phyloP scores from a whole-genome alignment of 805 yeast genomes.

The Candida stauntonica region DNA sequence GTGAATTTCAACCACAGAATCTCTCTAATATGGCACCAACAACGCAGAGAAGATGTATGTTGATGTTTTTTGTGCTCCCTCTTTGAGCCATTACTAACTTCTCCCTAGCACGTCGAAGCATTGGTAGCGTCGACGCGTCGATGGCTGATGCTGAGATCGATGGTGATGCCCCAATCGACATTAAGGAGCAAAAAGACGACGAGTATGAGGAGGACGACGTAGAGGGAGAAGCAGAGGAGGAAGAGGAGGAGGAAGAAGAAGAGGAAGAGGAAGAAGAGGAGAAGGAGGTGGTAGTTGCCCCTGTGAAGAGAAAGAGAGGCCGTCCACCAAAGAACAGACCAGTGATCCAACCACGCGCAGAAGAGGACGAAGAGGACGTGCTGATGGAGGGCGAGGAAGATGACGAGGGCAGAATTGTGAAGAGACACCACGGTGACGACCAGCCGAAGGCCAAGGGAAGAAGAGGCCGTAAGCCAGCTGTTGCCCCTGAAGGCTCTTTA shows the following conservation, averaged over 20 bases:
- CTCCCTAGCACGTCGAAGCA: constrained; percentile 1
- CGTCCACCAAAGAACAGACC: constrained; percentile 17
- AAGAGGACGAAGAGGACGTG: constrained; percentile 23
- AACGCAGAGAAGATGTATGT: neutral
- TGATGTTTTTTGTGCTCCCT: neutral
- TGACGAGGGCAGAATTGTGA: constrained; percentile 19
- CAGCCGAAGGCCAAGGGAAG: constrained; percentile 29
- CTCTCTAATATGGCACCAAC: too few relatives aligned
- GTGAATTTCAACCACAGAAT: too few relatives aligned
- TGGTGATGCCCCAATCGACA: constrained; percentile 3
- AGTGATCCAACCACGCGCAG: constrained; percentile 19
- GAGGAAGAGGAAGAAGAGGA: constrained; percentile 9
- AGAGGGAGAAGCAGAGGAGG: constrained; percentile 10
- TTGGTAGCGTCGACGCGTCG: neutral
- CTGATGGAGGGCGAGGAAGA: constrained; percentile 10
- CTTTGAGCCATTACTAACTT: neutral
- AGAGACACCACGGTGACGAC: constrained; percentile 6
- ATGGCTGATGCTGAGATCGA: neutral
- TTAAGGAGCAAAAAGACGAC: constrained; percentile 30
- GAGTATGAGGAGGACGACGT: constrained; percentile 36
- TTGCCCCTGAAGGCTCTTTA: constrained; percentile 29
- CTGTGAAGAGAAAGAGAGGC: constrained; percentile 23
- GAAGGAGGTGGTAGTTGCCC: constrained; percentile 2
- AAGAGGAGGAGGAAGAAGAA: constrained; percentile 16
- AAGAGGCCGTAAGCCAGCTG: constrained; percentile 38